Base-by-base conservation (phyloP, 163 green algal species). In the Scenedesmus sp. region DNA sequence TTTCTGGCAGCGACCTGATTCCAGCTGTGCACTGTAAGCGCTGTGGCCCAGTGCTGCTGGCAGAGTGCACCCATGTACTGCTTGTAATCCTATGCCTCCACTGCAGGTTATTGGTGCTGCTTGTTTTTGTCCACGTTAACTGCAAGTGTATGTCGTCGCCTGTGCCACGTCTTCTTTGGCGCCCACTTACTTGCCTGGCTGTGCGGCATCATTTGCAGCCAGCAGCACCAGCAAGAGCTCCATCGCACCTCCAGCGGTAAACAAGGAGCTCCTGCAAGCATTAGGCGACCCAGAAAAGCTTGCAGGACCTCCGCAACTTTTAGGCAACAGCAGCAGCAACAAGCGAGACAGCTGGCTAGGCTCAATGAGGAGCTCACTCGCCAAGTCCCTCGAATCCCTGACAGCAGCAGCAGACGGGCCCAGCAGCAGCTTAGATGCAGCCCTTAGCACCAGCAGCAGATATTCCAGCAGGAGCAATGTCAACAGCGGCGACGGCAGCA, bases 21-120 rank as follows among this genome's bases (percentile, higher is more conserved):
- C 86, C 78, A n/a, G 86, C 86, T 72, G 68, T 90, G 15, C 72
- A 78, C 42, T 33, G 86, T 90, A 24, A n/a, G 86, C n/a, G n/a
- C n/a, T n/a, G n/a, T 33, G 61, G 20, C 33, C 15, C 26, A 79
- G 35, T 80, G 46, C 24, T 46, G 30, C 65, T 20, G 18, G 65
- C 65, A 18, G 7, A 37, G 30, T 76, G 65, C 65, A 40, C 16
- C 9, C 30, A 26, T 40, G 7, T 20, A 40, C 65, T 76, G 0
- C 65, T 20, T 40, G 65, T 30, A 0, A 37, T 3, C 0, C 30
- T 40, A 20, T 76, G 65, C 56, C 1, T n/a, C 18, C 30, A 76
- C 4, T 2, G 9, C 65, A 5, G 22, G 9, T 20, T 35, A 22
- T 35, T 35, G 59, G 4, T 72, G 59, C 59, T n/a, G n/a, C n/a